Evolutionary conservation across 2,329 filamentous ascomycete species (phyloP).

Genomic region (Ascocoryne sarcoides): DNA sequence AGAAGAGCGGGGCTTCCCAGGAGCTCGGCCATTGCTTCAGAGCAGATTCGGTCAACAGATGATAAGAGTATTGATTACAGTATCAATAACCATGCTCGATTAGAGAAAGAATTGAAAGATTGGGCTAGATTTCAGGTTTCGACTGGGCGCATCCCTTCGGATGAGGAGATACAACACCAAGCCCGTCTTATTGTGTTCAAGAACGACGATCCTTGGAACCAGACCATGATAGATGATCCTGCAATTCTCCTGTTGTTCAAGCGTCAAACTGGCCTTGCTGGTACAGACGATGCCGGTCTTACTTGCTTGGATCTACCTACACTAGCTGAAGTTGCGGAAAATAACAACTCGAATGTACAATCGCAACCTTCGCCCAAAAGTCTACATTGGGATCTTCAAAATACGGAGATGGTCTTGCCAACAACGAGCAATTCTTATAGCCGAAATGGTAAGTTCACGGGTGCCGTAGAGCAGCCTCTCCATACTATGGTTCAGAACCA

Average conservation of each 20-base stretch:
- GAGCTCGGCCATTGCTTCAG: slow-evolving; percentile 44
- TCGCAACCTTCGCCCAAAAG: slow-evolving; percentile 13
- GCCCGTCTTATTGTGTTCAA: slow-evolving; percentile 55
- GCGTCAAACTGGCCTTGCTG: slow-evolving; percentile 20
- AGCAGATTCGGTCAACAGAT: slow-evolving; percentile 42
- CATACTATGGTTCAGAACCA: slow-evolving; percentile 18
- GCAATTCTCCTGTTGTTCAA: slow-evolving; percentile 47
- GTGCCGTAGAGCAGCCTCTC: slow-evolving; percentile 10
- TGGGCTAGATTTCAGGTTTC: slow-evolving; percentile 39
- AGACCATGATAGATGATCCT: slow-evolving; percentile 49
- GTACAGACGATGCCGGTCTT: slow-evolving; percentile 11
- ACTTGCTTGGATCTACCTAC: slow-evolving; percentile 8
- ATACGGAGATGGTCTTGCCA: slow-evolving; percentile 11
- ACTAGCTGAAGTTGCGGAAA: slow-evolving; percentile 11
- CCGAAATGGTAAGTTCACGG: background rate
- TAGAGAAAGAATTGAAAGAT: slow-evolving; percentile 47
- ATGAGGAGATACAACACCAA: slow-evolving; percentile 46
- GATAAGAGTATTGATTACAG: slow-evolving; percentile 49
- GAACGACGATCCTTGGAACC: slow-evolving; percentile 54
- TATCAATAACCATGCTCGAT: slow-evolving; percentile 44
- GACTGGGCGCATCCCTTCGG: slow-evolving; percentile 40
- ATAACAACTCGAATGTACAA: background rate
- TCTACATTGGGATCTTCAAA: slow-evolving; percentile 24
- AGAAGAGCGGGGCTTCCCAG: slow-evolving; percentile 48
- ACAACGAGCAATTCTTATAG: slow-evolving; percentile 1